Evolutionary conservation across 2,329 filamentous ascomycete genomes (phyloP).

Genomic region (Chaetomium globosum): DNA sequence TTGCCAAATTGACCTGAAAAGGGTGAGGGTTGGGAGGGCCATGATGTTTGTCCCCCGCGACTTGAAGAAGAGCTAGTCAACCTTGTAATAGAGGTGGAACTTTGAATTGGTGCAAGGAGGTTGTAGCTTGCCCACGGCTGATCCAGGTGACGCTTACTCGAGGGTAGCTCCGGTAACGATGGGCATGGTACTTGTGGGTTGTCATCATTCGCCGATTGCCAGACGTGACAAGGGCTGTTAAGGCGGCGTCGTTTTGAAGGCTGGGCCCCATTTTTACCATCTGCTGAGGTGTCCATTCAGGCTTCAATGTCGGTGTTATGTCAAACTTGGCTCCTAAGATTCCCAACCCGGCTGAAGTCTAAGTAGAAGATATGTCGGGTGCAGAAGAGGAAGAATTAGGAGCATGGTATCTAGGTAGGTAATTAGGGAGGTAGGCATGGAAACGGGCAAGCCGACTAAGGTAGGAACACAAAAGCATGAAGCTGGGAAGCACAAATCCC

Average conservation of each 20-base stretch:
- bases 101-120: not conserved
- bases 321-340: not conserved
- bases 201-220: not conserved
- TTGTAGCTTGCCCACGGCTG: not conserved
- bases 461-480: too few relatives aligned
- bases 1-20: not conserved
- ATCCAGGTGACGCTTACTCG: not conserved
- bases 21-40: not conserved
- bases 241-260: conserved; percentile 6
- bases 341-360: not conserved
- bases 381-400: not conserved
- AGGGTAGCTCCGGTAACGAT: not conserved
- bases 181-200: not conserved
- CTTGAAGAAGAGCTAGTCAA: not conserved
- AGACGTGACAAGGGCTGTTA: not conserved
- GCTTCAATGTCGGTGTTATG: not conserved
- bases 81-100: not conserved
- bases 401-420: too few relatives aligned
- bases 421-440: too few relatives aligned
- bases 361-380: not conserved
- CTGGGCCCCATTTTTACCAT: not conserved
- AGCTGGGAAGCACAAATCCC: too few relatives aligned
- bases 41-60: not conserved
- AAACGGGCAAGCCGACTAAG: too few relatives aligned
- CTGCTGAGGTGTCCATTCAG: not conserved